Conservation (phyloP, 306 rosid species). For the Chamaecrista fasciculata region DNA sequence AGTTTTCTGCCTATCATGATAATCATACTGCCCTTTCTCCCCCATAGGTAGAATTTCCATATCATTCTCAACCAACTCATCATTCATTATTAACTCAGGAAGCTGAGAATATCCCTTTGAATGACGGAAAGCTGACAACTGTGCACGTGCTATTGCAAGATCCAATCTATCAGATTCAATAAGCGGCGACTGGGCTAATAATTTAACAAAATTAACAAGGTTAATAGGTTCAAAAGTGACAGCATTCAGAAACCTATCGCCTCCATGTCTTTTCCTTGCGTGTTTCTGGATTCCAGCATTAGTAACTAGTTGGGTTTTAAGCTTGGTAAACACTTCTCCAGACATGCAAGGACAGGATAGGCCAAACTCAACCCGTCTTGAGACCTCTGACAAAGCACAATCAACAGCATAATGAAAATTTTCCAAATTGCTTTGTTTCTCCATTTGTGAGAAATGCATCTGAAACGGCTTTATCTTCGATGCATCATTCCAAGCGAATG, state of each 20-base stretch:
- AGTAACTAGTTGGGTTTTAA: constrained; percentile 47
- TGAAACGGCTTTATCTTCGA: constrained; percentile 62
- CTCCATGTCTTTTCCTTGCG: constrained; percentile 52
- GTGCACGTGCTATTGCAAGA: constrained; percentile 44
- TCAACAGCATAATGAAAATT: constrained; percentile 57
- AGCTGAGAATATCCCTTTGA: constrained; percentile 64
- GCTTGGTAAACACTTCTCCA: constrained; percentile 41
- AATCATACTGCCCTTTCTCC: constrained; percentile 33
- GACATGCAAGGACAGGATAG: constrained; percentile 71
- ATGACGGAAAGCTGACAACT: constrained; percentile 50
- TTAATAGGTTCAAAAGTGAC: constrained; percentile 57
- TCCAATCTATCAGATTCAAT: constrained; percentile 47
- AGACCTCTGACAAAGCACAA: constrained; percentile 76
- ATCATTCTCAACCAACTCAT: constrained; percentile 44
- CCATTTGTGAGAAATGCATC: constrained; percentile 61
- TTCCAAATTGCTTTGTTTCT: constrained; percentile 52
- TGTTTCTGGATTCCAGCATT: constrained; percentile 59
- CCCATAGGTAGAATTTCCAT: constrained; percentile 28
- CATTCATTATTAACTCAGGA: constrained; percentile 48
- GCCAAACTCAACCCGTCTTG: constrained; percentile 70
- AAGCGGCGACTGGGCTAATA: constrained; percentile 50
- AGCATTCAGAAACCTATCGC: constrained; percentile 42
- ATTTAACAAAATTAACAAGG: constrained; percentile 51
- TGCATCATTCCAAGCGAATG: constrained; percentile 87
- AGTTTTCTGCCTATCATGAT: constrained; percentile 28